Evolutionary conservation across 192 early-diverging fungal genomes (phyloP).

Genomic region (Backusella australiensis): DNA sequence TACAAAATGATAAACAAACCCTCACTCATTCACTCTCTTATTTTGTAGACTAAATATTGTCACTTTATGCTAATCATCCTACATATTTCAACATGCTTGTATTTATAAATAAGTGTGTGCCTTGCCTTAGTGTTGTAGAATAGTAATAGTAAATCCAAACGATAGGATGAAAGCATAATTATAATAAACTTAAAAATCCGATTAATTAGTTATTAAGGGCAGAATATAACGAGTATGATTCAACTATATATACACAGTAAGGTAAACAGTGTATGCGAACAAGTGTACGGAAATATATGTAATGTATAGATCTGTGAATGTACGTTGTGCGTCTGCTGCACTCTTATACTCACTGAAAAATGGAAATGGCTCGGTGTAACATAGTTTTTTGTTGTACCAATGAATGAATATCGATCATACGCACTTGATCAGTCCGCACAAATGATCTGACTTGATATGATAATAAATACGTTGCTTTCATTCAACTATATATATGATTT

Average conservation of each 20-base stretch:
- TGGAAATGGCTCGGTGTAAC: neutral
- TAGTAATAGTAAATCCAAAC: no score
- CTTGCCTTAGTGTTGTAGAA: neutral
- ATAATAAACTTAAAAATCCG: neutral
- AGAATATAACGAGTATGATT: neutral
- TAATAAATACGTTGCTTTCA: neutral
- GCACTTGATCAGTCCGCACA: neutral
- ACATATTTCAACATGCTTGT: neutral
- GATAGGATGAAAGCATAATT: neutral
- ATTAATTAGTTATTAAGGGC: neutral
- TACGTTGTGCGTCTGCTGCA: neutral
- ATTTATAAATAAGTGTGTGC: neutral
- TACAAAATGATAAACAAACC: slow-evolving; percentile 2
- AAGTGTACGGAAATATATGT: neutral
- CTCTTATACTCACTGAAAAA: neutral
- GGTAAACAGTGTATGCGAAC: neutral
- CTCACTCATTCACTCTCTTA: neutral
- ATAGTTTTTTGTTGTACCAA: neutral
- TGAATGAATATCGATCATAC: neutral
- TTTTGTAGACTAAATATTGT: neutral
- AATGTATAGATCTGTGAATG: neutral
- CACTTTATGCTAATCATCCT: neutral
- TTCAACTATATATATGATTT: no score
- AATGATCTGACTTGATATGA: neutral
- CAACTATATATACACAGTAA: neutral